Conservation (phyloP, 192 early-diverging fungal species). For the Martensiomyces pterosporus region DNA sequence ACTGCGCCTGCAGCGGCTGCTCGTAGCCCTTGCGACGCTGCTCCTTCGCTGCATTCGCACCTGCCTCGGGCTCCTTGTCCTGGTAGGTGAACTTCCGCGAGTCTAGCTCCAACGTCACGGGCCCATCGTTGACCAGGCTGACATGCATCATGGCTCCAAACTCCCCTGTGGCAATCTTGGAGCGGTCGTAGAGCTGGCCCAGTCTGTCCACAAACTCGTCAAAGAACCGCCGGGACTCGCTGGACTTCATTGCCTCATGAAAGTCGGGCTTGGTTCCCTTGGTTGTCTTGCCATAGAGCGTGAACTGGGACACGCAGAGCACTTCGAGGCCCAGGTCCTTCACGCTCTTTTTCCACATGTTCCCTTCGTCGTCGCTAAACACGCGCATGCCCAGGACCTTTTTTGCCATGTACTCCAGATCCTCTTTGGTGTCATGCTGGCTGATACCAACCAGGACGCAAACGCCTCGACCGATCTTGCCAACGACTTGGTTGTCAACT, state of each 20-base stretch:
- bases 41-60: constrained; percentile 18
- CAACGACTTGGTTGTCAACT: constrained; percentile 72
- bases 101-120: constrained; percentile 58
- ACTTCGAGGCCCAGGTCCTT: constrained; percentile 70
- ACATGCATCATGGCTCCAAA: constrained; percentile 99
- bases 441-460: constrained; percentile 71
- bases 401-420: constrained; percentile 81
- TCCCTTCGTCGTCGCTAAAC: constrained; percentile 63
- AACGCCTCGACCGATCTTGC: constrained; percentile 74
- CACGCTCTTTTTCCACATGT: constrained; percentile 78
- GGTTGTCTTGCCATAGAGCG: constrained; percentile 74
- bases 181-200: constrained; percentile 56
- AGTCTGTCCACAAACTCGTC: constrained; percentile 67
- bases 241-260: constrained; percentile 79
- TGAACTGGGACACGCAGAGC: constrained; percentile 91
- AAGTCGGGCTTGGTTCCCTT: constrained; percentile 94
- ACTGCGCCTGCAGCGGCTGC: not conserved
- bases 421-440: constrained; percentile 62
- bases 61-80: not conserved
- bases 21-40: constrained; percentile 22
- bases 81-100: constrained; percentile 45
- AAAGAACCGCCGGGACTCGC: constrained; percentile 67
- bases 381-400: constrained; percentile 78
- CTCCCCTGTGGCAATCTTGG: constrained; percentile 71
- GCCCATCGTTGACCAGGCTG: constrained; percentile 79